phyloP scores from a whole-genome alignment of 2,329 filamentous ascomycete species.

The Ceratocystis papillata region DNA sequence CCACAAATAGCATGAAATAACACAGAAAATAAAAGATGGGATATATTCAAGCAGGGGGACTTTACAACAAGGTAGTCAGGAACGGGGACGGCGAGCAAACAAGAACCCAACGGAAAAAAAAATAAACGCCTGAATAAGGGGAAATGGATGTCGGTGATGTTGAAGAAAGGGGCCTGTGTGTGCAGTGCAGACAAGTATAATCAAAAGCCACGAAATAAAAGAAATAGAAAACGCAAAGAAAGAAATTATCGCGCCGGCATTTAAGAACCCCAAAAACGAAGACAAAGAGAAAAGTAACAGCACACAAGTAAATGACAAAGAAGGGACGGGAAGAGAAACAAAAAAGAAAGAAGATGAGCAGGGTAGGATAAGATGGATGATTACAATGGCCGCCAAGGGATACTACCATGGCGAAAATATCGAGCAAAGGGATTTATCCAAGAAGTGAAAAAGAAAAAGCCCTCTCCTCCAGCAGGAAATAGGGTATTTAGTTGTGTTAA shows the following conservation, averaged over 20 bases:
- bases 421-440: slow-evolving; percentile 15
- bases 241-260: slow-evolving; percentile 18
- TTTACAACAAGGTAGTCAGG: background rate
- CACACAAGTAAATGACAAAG: slow-evolving; percentile 23
- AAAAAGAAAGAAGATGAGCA: background rate
- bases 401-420: slow-evolving; percentile 15
- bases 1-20: background rate
- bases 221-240: slow-evolving; percentile 21
- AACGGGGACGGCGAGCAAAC: background rate
- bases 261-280: background rate
- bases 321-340: background rate
- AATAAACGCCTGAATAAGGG: slow-evolving; percentile 25
- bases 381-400: slow-evolving; percentile 16
- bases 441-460: background rate
- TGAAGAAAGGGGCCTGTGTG: too few relatives aligned
- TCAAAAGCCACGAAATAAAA: slow-evolving; percentile 11
- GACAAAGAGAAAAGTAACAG: slow-evolving; percentile 15
- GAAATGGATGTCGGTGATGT: slow-evolving; percentile 14
- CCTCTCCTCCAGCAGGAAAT: too few relatives aligned
- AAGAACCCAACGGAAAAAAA: slow-evolving; percentile 8
- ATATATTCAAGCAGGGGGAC: slow-evolving; percentile 11
- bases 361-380: background rate
- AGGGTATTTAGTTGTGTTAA: background rate
- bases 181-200: slow-evolving; percentile 12
- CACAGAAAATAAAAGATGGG: background rate